Evolutionary conservation across 106 monocot genomes (phyloP), one percentile per base, ranked within the genome.

Genomic region (Dendrobium huoshanense): DNA sequence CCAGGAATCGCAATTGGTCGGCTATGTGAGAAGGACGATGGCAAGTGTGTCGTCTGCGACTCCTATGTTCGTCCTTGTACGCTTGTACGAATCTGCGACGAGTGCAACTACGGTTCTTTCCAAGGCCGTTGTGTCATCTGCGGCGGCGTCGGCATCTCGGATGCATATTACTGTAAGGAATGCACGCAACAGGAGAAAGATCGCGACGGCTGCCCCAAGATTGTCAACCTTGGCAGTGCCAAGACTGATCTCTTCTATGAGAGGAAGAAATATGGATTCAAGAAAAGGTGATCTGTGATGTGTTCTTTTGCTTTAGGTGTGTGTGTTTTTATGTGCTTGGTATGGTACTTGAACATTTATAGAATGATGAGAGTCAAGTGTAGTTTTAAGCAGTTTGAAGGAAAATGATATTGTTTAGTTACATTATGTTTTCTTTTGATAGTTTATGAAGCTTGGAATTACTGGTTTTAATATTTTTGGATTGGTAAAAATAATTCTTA

Each of bases 61-160:
- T 92, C 92, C 0, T 92, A 89, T 19, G 92, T 92, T 55, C 87
- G 92, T 0, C 92, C 92, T 1, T 92, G 92, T 80, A 92, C 92
- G 5, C 82, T 92, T 6, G 92, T 92, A 2, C 89, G 92, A 29
- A 84, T 92, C 6, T 92, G 92, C 55, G 92, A 92, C 44, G 92
- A 92, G 72, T 92, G 92, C 87, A 92, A 92, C 74, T 92, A 92
- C 15, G 92, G 92, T 16, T 92, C 92, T 0, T 92, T 92, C 58
- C 89, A 92, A 70, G 91, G 91, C 0, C 81, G 88, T 11, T 91
- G 91, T 58, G 91, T 91, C 68, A 91, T 91, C 37, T 91, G 91
- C 41, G 91, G 88, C 20, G 92, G 92, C 1, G 92, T 92, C 8
- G 92, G 92, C 37, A 92, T 92, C 8, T 91, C 91, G 3, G 88